These are phyloP conservation scores for Coemansia sp. DNA, from an alignment of 192 early-diverging fungal species.

Conservation along the genomic window DNA sequence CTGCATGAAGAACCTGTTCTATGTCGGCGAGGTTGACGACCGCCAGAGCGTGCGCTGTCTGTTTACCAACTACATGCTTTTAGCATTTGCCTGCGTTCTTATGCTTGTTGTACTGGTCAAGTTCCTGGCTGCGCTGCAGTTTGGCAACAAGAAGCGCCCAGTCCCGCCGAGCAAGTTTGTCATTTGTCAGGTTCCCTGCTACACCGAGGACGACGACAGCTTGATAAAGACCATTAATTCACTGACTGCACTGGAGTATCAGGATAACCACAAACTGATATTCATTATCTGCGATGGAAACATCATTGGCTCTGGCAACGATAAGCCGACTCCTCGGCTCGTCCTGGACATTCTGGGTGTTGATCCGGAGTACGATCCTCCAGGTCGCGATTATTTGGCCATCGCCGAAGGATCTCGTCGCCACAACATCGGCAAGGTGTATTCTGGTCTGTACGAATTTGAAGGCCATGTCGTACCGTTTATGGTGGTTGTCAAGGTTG, in stretches of 20 bases:
- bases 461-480: conserved; percentile 84
- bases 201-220: conserved; percentile 85
- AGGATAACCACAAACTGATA: conserved; percentile 82
- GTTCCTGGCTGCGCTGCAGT: conserved; percentile 72
- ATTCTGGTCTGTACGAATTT: conserved; percentile 86
- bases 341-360: conserved; percentile 87
- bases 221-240: conserved; percentile 78
- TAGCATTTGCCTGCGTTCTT: conserved; percentile 68
- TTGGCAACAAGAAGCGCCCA: conserved; percentile 62
- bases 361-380: conserved; percentile 71
- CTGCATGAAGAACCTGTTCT: conserved; percentile 81
- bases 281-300: conserved; percentile 85
- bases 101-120: conserved; percentile 73
- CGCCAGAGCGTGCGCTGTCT: conserved; percentile 67
- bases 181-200: conserved; percentile 91
- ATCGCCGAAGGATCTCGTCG: conserved; percentile 87
- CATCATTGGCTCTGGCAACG: conserved; percentile 93
- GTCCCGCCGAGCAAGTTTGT: conserved; percentile 90
- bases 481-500: conserved; percentile 90
- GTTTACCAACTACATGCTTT: conserved; percentile 78
- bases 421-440: conserved; percentile 89
- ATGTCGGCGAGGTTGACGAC: conserved; percentile 74
- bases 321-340: conserved; percentile 87
- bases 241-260: conserved; percentile 68
- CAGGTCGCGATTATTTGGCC: conserved; percentile 78